Conservation (phyloP, 306 rosid genomes). For the Glycine tomentella region DNA sequence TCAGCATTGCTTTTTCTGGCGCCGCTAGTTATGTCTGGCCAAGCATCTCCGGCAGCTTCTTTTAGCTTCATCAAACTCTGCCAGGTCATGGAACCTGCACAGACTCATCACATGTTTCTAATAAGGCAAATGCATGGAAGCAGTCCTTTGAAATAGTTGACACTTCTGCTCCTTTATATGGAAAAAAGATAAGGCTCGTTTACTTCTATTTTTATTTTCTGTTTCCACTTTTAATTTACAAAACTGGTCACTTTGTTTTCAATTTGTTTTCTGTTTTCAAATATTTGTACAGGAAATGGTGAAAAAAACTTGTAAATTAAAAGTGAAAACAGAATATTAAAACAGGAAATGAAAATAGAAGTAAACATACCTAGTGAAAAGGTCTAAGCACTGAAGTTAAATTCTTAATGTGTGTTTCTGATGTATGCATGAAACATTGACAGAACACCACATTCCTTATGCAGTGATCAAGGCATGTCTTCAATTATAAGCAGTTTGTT, state of each 20-base stretch:
- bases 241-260: no score
- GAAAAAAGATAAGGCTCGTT: background rate
- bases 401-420: background rate
- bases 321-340: no score
- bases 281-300: no score
- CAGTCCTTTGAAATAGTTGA: slow-evolving; percentile 1
- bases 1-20: slow-evolving; percentile 66
- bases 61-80: slow-evolving; percentile 88
- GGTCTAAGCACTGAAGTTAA: slow-evolving; percentile 6
- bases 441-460: background rate
- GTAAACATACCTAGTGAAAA: background rate
- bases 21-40: slow-evolving; percentile 87
- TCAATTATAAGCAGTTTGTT: background rate
- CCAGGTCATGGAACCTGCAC: slow-evolving; percentile 84
- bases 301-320: no score
- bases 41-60: slow-evolving; percentile 89
- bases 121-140: slow-evolving; percentile 10
- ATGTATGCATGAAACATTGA: background rate
- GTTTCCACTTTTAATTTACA: no score
- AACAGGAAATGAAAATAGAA: no score
- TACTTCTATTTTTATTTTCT: no score
- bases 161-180: background rate
- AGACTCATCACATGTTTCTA: slow-evolving; percentile 36
- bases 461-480: slow-evolving; percentile 7
- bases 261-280: no score